Conservation (phyloP, 345 rosid species). For the sweet orange (Citrus sinensis) region DNA sequence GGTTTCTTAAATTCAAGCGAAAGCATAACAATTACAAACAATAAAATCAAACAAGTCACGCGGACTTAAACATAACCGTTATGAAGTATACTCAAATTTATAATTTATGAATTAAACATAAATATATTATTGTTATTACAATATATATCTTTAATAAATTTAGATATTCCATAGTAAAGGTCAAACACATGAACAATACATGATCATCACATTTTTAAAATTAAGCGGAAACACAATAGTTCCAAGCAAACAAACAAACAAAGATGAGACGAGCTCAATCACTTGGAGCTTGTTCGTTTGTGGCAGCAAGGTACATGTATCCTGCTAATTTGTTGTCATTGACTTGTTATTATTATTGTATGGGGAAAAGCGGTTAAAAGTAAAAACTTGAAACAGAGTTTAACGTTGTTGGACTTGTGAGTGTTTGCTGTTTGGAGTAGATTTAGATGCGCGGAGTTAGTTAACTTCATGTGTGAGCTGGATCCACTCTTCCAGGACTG, state of each 20-base stretch:
- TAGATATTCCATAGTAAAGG: too few species aligned
- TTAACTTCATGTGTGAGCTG: constrained; percentile 62
- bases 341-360: not conserved
- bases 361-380: not conserved
- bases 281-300: not conserved
- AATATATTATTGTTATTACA: too few species aligned
- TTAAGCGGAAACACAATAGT: not conserved
- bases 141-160: too few species aligned
- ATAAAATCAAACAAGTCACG: too few species aligned
- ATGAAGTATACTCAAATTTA: too few species aligned
- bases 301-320: not conserved
- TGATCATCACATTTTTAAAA: too few species aligned
- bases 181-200: too few species aligned
- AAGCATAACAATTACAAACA: too few species aligned
- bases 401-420: constrained; percentile 11
- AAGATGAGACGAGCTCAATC: not conserved
- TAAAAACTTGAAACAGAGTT: constrained; percentile 11
- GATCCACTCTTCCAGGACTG: constrained; percentile 71
- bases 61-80: too few species aligned
- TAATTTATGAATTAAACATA: too few species aligned
- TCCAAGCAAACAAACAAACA: not conserved
- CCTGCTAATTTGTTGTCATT: not conserved
- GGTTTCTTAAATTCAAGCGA: too few species aligned
- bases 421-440: constrained; percentile 19
- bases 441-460: constrained; percentile 37